Evolutionary conservation across 2,329 filamentous ascomycete species (phyloP).

Genomic region (Hortaea sp.): DNA sequence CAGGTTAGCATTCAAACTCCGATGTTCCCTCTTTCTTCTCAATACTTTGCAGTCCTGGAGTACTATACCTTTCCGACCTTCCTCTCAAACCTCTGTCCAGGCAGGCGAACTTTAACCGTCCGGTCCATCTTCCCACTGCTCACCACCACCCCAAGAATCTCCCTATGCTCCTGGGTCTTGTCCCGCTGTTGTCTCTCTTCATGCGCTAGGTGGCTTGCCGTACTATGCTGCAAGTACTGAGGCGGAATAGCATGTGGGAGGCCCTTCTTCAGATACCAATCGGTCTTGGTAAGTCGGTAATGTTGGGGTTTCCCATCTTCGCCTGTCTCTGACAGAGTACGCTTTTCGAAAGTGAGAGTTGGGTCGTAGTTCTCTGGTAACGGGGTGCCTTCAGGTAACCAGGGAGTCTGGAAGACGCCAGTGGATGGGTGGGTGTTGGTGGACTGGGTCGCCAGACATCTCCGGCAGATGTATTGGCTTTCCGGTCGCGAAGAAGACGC

Average conservation of each 20-base stretch:
- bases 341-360: slow-evolving; percentile 8
- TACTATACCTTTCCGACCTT: slow-evolving; percentile 57
- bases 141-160: slow-evolving; percentile 55
- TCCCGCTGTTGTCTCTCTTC: slow-evolving; percentile 17
- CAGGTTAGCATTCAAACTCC: not conserved
- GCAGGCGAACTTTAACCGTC: slow-evolving; percentile 68
- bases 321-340: slow-evolving; percentile 7
- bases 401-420: not conserved
- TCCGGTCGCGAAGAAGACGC: slow-evolving; percentile 4
- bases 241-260: slow-evolving; percentile 12
- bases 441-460: slow-evolving; percentile 22
- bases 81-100: slow-evolving; percentile 61
- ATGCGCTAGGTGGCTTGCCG: slow-evolving; percentile 10
- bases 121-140: slow-evolving; percentile 68
- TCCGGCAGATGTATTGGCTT: slow-evolving; percentile 19
- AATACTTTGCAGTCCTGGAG: not conserved
- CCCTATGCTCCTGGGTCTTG: slow-evolving; percentile 13
- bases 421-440: slow-evolving; percentile 1
- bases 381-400: not conserved
- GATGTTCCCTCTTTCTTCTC: not conserved
- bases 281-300: slow-evolving; percentile 11
- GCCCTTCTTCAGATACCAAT: slow-evolving; percentile 13
- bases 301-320: not conserved
- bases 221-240: slow-evolving; percentile 17
- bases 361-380: slow-evolving; percentile 10